Conservation (phyloP, 2,329 filamentous ascomycete species). For the Hypoxylon sp. region DNA sequence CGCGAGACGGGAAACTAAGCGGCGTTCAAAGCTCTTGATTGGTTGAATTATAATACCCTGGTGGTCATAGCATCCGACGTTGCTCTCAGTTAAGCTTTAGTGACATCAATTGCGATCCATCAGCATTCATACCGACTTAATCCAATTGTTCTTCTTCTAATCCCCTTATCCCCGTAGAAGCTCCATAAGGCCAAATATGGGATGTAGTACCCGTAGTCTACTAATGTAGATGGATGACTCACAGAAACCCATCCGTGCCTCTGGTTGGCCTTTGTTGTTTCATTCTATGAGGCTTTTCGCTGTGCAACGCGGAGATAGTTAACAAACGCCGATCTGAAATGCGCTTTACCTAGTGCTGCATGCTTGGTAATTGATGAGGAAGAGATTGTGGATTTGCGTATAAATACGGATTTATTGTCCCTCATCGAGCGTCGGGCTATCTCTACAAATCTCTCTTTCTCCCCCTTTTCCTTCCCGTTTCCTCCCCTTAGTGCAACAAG, state of each 20-base stretch:
- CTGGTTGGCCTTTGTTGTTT: background rate
- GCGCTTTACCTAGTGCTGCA: background rate
- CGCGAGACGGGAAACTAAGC: background rate
- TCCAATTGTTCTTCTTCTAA: background rate
- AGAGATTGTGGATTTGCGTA: background rate
- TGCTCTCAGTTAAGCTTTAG: conserved; percentile 1
- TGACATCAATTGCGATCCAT: conserved; percentile 6
- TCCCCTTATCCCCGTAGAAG: background rate
- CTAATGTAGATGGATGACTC: background rate
- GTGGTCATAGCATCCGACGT: background rate
- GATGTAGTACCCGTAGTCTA: background rate
- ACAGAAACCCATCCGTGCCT: background rate
- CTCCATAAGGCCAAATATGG: background rate
- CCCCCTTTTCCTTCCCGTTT: background rate
- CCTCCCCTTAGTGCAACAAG: background rate
- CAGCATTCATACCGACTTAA: background rate
- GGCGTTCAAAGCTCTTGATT: background rate
- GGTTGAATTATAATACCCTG: background rate
- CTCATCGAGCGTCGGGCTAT: background rate
- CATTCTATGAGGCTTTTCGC: background rate
- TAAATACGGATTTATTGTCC: conserved; percentile 9
- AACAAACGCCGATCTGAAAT: conserved; percentile 20
- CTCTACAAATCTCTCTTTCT: background rate
- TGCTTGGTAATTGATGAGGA: conserved; percentile 19
- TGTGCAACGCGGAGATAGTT: conserved; percentile 15